Base-by-base conservation (phyloP, 208 protist genomes). In the Trypanosoma brucei region DNA sequence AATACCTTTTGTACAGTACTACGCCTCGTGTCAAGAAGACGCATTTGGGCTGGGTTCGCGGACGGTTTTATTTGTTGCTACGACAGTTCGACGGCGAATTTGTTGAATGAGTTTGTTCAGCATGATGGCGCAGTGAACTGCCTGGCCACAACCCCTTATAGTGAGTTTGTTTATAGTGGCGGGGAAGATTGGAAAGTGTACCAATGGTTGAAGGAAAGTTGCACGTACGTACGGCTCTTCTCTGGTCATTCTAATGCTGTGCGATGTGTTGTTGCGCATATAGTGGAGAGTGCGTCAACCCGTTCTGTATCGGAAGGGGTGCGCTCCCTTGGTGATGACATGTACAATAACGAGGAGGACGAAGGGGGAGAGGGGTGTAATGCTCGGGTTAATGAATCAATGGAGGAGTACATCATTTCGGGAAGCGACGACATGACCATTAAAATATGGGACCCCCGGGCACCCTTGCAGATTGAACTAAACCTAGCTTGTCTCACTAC, bases 161-260 rank as follows among this genome's bases (percentile, higher is more conserved):
- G 70, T 64, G 75, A 76, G 51, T 71, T 76, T 60, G 81, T 88
- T 9, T 86, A 79, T 59, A 84, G 78, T 34, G 85, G 72, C 7
- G 85, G 82, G 33, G 75, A 72, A 3, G 82, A 89, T 65, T 85
- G 82, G 78, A 88, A 92, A 70, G 65, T 92, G 37, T 78, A 87
- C 56, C 70, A 80, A 65, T 92, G 78, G 79, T 70, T 77, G 51
- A 74, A 71, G 31, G 68, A 70, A 9, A 75, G 72, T 44, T 78
- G 79, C 59, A 78, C 78, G 51, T 85, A 79, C 55, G 62, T 81
- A 38, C 75, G 78, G 44, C 65, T 89, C 59, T 78, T 86, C 62
- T 59, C 71, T 55, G 81, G 82, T 7, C 81, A 92, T 68, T 62
- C 59, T 39, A 89, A 82, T 75, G 72, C 59, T 9, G 80, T 89